phyloP scores from a whole-genome alignment of 1,139 yeast species.

The Groenewaldozyma sp. region DNA sequence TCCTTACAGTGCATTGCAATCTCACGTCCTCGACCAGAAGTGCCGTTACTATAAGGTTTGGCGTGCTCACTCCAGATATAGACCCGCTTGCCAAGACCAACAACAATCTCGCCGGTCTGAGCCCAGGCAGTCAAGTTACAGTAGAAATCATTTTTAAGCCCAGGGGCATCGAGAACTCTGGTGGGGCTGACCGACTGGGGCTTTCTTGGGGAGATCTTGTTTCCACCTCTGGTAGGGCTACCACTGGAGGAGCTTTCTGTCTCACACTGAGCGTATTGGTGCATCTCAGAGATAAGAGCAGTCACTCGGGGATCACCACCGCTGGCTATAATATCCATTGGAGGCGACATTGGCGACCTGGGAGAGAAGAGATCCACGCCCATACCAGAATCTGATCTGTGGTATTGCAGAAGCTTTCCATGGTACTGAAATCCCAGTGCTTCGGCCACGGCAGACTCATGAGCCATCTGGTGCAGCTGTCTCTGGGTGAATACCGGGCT shows the following conservation, averaged over 20 bases:
- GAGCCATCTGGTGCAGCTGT: slow-evolving; percentile 15
- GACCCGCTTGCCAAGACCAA: slow-evolving; percentile 55
- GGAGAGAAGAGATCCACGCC: neutral
- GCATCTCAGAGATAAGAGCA: neutral
- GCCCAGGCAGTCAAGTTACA: slow-evolving; percentile 77
- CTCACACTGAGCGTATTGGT: neutral
- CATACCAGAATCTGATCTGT: neutral
- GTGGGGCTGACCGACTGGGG: slow-evolving; percentile 1
- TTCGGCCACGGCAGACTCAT: slow-evolving; percentile 37
- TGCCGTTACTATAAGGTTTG: slow-evolving; percentile 31
- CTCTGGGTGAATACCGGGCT: neutral
- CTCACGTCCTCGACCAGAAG: too few species aligned
- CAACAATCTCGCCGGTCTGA: slow-evolving; percentile 44
- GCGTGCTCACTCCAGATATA: slow-evolving; percentile 56
- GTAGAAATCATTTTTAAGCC: slow-evolving; percentile 70
- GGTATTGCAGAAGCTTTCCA: slow-evolving; percentile 3
- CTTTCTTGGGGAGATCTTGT: neutral
- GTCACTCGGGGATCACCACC: neutral
- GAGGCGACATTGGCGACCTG: neutral
- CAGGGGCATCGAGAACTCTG: slow-evolving; percentile 55
- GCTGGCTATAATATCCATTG: neutral
- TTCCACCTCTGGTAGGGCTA: too few species aligned
- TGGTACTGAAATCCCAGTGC: slow-evolving; percentile 37
- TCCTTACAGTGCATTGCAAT: neutral
- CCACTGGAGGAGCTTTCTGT: neutral